Percentiles rank a stretch among this genome's conserved stretches.
Conservation (phyloP, 2,329 filamentous ascomycete species). For the Colletotrichum aenigma region DNA sequence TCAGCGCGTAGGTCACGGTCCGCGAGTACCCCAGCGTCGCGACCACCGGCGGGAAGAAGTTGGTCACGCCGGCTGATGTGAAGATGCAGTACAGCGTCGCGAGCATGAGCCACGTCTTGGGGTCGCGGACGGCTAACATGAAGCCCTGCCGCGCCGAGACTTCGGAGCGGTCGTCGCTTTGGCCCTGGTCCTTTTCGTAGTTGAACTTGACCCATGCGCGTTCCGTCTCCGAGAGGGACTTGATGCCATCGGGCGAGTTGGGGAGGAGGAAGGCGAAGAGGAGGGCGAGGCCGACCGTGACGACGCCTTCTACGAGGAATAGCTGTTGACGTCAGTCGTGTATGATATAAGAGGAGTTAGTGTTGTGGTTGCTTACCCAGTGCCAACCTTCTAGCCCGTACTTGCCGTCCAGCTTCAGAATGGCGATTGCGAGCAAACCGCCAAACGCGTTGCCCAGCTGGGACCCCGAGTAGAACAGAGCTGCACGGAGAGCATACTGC, state of each 20-base stretch:
- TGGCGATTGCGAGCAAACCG: neutral
- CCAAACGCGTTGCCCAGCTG: neutral
- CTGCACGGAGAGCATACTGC: neutral
- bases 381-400: neutral
- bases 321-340: neutral
- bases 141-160: constrained; percentile 15
- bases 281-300: constrained; percentile 5
- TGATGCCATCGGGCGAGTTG: constrained; percentile 5
- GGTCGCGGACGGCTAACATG: neutral
- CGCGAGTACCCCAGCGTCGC: neutral
- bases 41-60: neutral
- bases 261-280: constrained; percentile 10
- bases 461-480: neutral
- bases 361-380: neutral
- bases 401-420: neutral
- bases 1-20: neutral
- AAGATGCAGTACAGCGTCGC: neutral
- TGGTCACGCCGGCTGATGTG: neutral
- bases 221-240: neutral
- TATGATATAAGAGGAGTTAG: neutral
- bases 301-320: constrained; percentile 6
- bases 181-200: constrained; percentile 7
- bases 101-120: neutral
- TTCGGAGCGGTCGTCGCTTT: neutral
- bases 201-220: constrained; percentile 9